Evolutionary conservation across 148 eudicot species (phyloP).

Genomic region (Camellia sinensis): DNA sequence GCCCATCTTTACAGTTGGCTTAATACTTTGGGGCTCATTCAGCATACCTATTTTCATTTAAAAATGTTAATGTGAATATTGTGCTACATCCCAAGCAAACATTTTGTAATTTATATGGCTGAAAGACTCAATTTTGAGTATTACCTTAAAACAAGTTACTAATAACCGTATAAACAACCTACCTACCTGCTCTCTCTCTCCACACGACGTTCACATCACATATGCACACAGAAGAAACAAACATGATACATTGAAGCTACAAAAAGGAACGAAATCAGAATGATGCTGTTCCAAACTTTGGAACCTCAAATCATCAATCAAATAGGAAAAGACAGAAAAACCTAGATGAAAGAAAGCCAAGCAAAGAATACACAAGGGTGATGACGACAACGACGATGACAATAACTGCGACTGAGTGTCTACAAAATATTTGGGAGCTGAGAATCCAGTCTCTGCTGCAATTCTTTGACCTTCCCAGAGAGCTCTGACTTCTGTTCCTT

Average conservation of each 20-base stretch:
- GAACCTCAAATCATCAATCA: constrained; percentile 3
- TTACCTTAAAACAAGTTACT: neutral
- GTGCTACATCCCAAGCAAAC: neutral
- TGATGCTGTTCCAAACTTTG: constrained; percentile 12
- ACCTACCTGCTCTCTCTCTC: too few species aligned
- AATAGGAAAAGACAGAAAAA: neutral
- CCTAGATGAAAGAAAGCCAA: neutral
- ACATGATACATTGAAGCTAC: neutral
- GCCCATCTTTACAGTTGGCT: too few species aligned
- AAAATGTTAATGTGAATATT: too few species aligned
- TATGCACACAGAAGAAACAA: neutral
- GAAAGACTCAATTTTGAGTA: neutral
- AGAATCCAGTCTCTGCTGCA: constrained; percentile 84
- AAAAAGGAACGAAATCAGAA: neutral
- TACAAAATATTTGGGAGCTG: constrained; percentile 89
- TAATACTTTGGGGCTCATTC: too few species aligned
- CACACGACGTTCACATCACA: neutral
- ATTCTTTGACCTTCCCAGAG: constrained; percentile 71
- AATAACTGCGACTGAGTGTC: neutral
- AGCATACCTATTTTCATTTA: too few species aligned
- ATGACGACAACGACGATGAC: neutral
- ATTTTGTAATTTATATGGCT: neutral
- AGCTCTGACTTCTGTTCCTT: constrained; percentile 88
- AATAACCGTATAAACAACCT: too few species aligned
- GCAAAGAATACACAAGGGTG: constrained; percentile 18